A percentile compares a stretch with the other conserved stretches of the same genome.
phyloP scores from a whole-genome alignment of 192 early-diverging fungal genomes.

The Chytriomyces hyalinus region DNA sequence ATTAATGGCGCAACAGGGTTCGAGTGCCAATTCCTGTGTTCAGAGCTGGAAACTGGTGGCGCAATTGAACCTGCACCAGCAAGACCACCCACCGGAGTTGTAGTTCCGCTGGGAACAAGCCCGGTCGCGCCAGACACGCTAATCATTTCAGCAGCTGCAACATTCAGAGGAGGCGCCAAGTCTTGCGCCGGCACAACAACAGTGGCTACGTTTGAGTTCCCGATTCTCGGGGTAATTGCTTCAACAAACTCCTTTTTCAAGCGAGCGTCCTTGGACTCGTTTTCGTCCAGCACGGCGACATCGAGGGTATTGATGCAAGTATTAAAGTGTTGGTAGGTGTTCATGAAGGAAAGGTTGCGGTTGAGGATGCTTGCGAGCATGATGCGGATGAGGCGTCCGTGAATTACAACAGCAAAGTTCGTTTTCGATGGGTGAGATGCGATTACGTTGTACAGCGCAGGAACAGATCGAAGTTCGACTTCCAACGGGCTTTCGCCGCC shows the following conservation, averaged over 20 bases:
- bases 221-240: not conserved
- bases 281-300: slow-evolving; percentile 38
- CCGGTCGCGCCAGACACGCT: not conserved
- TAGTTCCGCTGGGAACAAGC: not conserved
- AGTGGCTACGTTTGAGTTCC: not conserved
- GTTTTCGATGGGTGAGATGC: slow-evolving; percentile 2
- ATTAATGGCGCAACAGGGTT: slow-evolving; percentile 20
- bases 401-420: slow-evolving; percentile 41
- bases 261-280: not conserved
- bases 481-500: slow-evolving; percentile 52
- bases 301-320: slow-evolving; percentile 62
- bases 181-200: not conserved
- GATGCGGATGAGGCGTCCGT: slow-evolving; percentile 61
- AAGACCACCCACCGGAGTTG: slow-evolving; percentile 24
- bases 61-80: too few species aligned
- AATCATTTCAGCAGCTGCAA: not conserved
- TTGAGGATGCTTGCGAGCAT: slow-evolving; percentile 55
- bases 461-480: slow-evolving; percentile 49
- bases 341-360: slow-evolving; percentile 50
- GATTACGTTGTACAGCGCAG: slow-evolving; percentile 48
- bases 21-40: too few species aligned
- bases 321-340: slow-evolving; percentile 53
- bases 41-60: too few species aligned
- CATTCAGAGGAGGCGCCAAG: not conserved
- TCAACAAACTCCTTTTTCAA: slow-evolving; percentile 18